These are phyloP conservation scores for Cladosporium sp. DNA, from an alignment of 2,329 filamentous ascomycete genomes.

Conservation along the genomic window DNA sequence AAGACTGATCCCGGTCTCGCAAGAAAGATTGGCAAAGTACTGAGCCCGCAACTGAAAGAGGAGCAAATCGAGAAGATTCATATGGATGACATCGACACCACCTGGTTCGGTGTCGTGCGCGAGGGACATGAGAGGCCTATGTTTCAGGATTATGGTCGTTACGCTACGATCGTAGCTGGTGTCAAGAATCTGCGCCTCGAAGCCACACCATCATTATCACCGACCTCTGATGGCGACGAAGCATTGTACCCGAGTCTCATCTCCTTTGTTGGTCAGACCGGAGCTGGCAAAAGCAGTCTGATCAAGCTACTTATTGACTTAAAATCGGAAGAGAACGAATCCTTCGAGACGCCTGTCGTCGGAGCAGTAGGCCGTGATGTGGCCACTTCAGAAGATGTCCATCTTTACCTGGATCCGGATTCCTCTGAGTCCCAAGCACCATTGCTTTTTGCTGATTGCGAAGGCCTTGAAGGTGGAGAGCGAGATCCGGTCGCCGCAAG, in stretches of 20 bases:
- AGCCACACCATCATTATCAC: background rate
- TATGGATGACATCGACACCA: constrained; percentile 34
- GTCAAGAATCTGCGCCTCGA: constrained; percentile 22
- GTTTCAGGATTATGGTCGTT: constrained; percentile 43
- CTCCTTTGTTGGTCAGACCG: constrained; percentile 33
- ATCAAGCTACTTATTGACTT: constrained; percentile 46
- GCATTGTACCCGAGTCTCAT: constrained; percentile 30
- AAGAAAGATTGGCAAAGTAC: constrained; percentile 26
- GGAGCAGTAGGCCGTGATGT: constrained; percentile 21
- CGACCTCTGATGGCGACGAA: constrained; percentile 5
- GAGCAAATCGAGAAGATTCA: constrained; percentile 33
- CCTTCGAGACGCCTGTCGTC: constrained; percentile 17
- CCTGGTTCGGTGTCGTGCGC: constrained; percentile 37
- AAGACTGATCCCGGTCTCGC: constrained; percentile 30
- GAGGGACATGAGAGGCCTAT: constrained; percentile 28
- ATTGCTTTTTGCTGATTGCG: constrained; percentile 49
- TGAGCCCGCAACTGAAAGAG: constrained; percentile 25
- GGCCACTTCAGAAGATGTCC: constrained; percentile 47
- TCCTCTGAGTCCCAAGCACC: constrained; percentile 34
- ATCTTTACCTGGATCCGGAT: constrained; percentile 47
- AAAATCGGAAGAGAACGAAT: constrained; percentile 29
- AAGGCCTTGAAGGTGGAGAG: constrained; percentile 51
- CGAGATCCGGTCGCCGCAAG: constrained; percentile 32
- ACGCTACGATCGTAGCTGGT: constrained; percentile 40
- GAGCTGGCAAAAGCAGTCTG: constrained; percentile 48